A percentile compares a stretch with the other conserved stretches of the same genome.
Conservation (phyloP, 805 yeast genomes). For the Kazachstania psychrophila region DNA sequence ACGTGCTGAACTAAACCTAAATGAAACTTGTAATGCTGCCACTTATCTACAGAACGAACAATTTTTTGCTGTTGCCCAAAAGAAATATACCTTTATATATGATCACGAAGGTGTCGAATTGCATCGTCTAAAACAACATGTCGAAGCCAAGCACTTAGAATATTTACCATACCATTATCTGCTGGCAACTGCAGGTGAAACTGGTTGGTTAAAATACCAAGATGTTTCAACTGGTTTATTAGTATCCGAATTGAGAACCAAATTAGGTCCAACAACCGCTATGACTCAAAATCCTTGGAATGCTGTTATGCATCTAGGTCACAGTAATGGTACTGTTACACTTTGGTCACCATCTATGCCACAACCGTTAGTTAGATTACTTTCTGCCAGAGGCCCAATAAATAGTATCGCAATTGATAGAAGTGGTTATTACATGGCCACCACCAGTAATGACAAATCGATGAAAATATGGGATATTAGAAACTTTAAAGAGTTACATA, state of each 20-base stretch:
- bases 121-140: slow-evolving; percentile 83
- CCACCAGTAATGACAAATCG: slow-evolving; percentile 76
- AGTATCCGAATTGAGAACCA: slow-evolving; percentile 77
- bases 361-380: slow-evolving; percentile 74
- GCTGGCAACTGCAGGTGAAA: slow-evolving; percentile 77
- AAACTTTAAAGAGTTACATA: slow-evolving; percentile 64
- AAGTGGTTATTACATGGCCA: slow-evolving; percentile 90
- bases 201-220: slow-evolving; percentile 84
- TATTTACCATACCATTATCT: slow-evolving; percentile 89
- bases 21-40: slow-evolving; percentile 86
- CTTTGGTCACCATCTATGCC: slow-evolving; percentile 89
- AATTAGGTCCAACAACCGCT: slow-evolving; percentile 80
- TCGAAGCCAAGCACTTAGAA: slow-evolving; percentile 74
- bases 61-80: slow-evolving; percentile 93
- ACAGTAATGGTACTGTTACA: slow-evolving; percentile 83
- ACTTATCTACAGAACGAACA: slow-evolving; percentile 88
- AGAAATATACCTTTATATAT: slow-evolving; percentile 85
- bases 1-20: slow-evolving; percentile 71
- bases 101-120: slow-evolving; percentile 86
- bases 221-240: slow-evolving; percentile 89
- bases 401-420: slow-evolving; percentile 79
- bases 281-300: slow-evolving; percentile 93
- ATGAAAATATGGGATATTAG: slow-evolving; percentile 92
- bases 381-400: slow-evolving; percentile 79
- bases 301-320: slow-evolving; percentile 90